A percentile compares a stretch with the other conserved stretches of the same genome.
Conservation (phyloP, 2,329 filamentous ascomycete genomes). For the Aschersonia sp. region DNA sequence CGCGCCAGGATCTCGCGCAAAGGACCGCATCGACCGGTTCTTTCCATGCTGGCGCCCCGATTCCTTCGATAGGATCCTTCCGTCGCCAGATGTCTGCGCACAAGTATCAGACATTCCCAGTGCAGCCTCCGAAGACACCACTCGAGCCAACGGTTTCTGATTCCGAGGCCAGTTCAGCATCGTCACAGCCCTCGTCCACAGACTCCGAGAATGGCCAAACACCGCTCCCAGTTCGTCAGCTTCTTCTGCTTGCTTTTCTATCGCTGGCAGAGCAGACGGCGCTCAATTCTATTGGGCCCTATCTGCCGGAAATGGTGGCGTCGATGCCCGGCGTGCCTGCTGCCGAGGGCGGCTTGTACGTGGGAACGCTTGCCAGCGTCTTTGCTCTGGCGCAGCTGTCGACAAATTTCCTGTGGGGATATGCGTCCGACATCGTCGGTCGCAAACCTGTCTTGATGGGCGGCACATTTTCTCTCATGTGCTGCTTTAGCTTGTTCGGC, state of each 20-base stretch:
- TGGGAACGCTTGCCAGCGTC: slow-evolving; percentile 76
- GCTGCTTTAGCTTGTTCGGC: slow-evolving; percentile 75
- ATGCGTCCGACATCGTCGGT: slow-evolving; percentile 50
- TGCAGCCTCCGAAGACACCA: slow-evolving; percentile 53
- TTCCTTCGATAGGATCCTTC: slow-evolving; percentile 20
- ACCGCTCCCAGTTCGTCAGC: slow-evolving; percentile 69
- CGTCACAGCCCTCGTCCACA: slow-evolving; percentile 6
- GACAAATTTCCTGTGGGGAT: slow-evolving; percentile 59
- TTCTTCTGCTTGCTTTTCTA: slow-evolving; percentile 73
- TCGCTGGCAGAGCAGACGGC: slow-evolving; percentile 91
- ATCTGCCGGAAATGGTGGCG: slow-evolving; percentile 82
- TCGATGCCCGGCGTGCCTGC: slow-evolving; percentile 68
- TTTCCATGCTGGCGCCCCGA: slow-evolving; percentile 36
- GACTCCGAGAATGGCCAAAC: slow-evolving; percentile 35
- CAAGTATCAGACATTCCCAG: slow-evolving; percentile 73
- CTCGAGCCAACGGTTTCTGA: slow-evolving; percentile 24
- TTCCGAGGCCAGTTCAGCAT: slow-evolving; percentile 7
- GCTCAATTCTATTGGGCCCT: slow-evolving; percentile 89
- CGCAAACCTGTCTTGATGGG: slow-evolving; percentile 61
- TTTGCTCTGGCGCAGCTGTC: slow-evolving; percentile 88
- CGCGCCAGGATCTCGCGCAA: neutral
- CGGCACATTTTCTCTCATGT: slow-evolving; percentile 69
- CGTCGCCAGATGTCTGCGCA: slow-evolving; percentile 28
- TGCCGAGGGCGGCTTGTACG: slow-evolving; percentile 66
- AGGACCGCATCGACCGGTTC: slow-evolving; percentile 26